These are phyloP conservation scores for Coemansia sp. DNA, from an alignment of 192 early-diverging fungal species.

Conservation along the genomic window DNA sequence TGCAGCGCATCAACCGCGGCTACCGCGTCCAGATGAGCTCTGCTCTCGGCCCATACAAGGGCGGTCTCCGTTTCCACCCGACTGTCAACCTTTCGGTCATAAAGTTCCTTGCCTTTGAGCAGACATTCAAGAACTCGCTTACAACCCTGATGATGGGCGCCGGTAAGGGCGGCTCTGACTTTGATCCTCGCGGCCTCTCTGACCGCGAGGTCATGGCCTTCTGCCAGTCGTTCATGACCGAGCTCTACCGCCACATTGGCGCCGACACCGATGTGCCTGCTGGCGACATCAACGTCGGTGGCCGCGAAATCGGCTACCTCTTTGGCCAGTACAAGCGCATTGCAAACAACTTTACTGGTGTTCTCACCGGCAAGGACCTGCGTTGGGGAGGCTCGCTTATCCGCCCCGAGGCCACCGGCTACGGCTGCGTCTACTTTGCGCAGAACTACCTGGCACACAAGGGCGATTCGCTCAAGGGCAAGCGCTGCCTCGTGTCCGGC, in stretches of 20 bases:
- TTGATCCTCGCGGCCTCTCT: conserved; percentile 54
- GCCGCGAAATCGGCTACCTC: conserved; percentile 57
- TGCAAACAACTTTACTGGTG: conserved; percentile 56
- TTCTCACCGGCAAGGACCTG: conserved; percentile 59
- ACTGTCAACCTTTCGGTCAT: conserved; percentile 59
- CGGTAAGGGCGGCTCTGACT: conserved; percentile 59
- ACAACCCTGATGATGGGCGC: conserved; percentile 59
- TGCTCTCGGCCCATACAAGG: conserved; percentile 61
- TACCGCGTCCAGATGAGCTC: conserved; percentile 62
- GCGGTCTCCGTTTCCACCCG: conserved; percentile 60
- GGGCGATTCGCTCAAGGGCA: conserved; percentile 55
- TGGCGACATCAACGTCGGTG: conserved; percentile 58
- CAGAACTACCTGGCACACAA: conserved; percentile 56
- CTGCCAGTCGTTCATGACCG: conserved; percentile 59
- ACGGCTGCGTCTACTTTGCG: conserved; percentile 60
- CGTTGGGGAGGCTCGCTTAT: conserved; percentile 58
- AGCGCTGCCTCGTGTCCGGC: conserved; percentile 56
- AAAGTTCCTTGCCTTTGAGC: conserved; percentile 61
- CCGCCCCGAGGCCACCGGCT: conserved; percentile 60
- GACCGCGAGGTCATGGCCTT: conserved; percentile 58
- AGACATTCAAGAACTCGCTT: conserved; percentile 62
- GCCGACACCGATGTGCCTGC: conserved; percentile 58
- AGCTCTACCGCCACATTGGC: conserved; percentile 60
- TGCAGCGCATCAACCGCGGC: conserved; percentile 57
- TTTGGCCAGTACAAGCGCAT: conserved; percentile 61